Conservation (phyloP, 805 yeast species). For the Starmerella sirachaensis region DNA sequence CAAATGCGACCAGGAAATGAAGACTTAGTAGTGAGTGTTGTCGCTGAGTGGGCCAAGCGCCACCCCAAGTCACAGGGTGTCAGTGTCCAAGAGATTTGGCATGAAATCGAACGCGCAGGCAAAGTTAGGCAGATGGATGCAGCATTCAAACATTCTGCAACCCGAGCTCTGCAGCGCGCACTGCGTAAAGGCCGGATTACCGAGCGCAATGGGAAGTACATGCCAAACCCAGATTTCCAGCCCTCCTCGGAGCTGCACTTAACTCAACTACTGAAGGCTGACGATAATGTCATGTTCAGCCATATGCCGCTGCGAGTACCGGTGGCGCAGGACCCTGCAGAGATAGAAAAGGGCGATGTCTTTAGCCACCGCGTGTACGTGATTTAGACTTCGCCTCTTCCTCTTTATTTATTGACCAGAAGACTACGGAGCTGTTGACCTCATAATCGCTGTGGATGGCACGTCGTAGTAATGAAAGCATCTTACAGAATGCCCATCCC, state of each 20-base stretch:
- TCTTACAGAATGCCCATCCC: too few species aligned
- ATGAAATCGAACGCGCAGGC: conserved; percentile 21
- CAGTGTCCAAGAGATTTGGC: conserved; percentile 19
- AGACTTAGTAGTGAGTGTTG: conserved; percentile 27
- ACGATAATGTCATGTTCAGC: conserved; percentile 29
- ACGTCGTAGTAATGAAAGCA: too few species aligned
- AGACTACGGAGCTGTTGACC: too few species aligned
- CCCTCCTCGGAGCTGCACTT: conserved; percentile 27
- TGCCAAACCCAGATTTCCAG: conserved; percentile 26
- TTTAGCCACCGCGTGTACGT: conserved; percentile 29
- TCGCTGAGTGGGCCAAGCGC: conserved; percentile 22
- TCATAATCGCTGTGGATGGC: too few species aligned
- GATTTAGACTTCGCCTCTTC: conserved; percentile 2
- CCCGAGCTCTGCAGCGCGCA: conserved; percentile 31
- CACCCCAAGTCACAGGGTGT: conserved; percentile 23
- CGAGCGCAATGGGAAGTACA: conserved; percentile 25
- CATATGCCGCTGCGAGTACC: conserved; percentile 29
- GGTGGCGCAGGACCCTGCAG: conserved; percentile 17
- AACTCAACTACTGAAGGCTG: conserved; percentile 27
- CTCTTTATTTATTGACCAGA: too few species aligned
- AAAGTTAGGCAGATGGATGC: conserved; percentile 24
- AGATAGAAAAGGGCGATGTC: conserved; percentile 28
- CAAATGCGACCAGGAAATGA: conserved; percentile 26
- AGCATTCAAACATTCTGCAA: conserved; percentile 28
- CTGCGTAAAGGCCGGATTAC: conserved; percentile 28